Base-by-base conservation (phyloP, 2,329 filamentous ascomycete species). In the Didymella exigua region DNA sequence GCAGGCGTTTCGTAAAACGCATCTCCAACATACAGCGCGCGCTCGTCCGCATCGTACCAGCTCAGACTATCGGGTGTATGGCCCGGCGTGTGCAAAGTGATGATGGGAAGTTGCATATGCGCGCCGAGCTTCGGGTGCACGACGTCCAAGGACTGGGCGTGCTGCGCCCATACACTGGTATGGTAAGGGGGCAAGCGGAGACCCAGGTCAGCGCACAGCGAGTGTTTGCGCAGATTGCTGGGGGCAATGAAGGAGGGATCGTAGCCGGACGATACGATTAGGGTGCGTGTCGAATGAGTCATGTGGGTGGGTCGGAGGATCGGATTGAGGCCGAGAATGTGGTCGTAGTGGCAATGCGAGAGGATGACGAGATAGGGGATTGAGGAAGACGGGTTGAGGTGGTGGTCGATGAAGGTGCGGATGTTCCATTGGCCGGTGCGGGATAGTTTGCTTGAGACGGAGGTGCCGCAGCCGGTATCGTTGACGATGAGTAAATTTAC, bases 341-440 rank as follows among this genome's bases (percentile, higher is more conserved):
- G 57, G 31, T 60, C 54, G 45, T 57, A 60, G 46, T 57, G 57
- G 42, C 57, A 60, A 29, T 60, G 57, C 3, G 49, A 57, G 19
- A 60, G 54, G 33, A 60, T 48, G 38, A 60, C 30, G n/a, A 54
- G 54, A 33, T 60, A 57, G 16, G 43, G 49, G 16, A 44, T 48
- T 16, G 29, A 16, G 21, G 24, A 23, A 13, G 21, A 21, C 2
- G 57, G 49, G 27, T 60, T 60, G 13, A 60, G 42, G 26, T 60
- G 49, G 29, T 48, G 49, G 26, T 57, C 49, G 46, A 60, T 56
- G 42, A 60, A 60, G 36, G 49, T 42, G 26, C 21, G 34, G 49
- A 60, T 57, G 14, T 47, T 54, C 57, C 54, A 57, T 13, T 34
- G 16, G 11, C 34, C 26, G 8, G 34, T 31, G 8, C 24, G 23